Evolutionary conservation across 1,284 basidiomycete genomes (phyloP), one percentile per base, ranked within the genome.

Genomic region (Moniliella sp.): DNA sequence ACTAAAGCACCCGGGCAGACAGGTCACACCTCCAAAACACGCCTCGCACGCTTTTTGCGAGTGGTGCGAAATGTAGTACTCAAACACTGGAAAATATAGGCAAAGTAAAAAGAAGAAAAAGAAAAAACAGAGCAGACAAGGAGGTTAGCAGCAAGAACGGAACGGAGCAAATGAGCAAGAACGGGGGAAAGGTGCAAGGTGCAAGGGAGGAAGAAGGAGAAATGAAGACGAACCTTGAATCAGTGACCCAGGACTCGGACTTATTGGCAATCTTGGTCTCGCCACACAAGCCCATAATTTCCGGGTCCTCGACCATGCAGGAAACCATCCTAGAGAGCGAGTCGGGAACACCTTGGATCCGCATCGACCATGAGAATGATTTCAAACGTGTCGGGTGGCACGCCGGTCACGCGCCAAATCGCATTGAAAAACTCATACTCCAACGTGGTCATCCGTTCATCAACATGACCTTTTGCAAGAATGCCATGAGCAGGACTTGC

Each of bases 61-160:
- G 63, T 97, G 91, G 60, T 97, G 88, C 10, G 88, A 94, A 62
- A 94, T 93, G 69, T 94, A 94, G 65, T 97, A 97, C 64, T 94
- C 88, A 62, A 94, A 94, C 78, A 64, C 62, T 54, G 35, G 1
- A 9, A 16, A 16, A 21, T 12, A 13, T 15, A 8, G 26, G 11
- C 16, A 25, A n/a, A 3, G 7, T 15, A 29, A 15, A 15, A 4
- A 15, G 3, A 4, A 25, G 5, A 4, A 31, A 13, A n/a, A 12
- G 25, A 9, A n/a, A 15, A 14, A 18, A 18, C n/a, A 13, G 11
- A 10, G 8, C 26, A 11, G 5, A 28, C 27, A 28, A 5, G 14
- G 15, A 7, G 4, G 14, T 5, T 8, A 28, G 2, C 27, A 10
- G 12, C 5, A 15, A 7, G 13, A 8, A n/a, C n/a, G 8, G n/a